Base-by-base conservation (phyloP, 306 rosid genomes). In the Hylodesmum podocarpum region DNA sequence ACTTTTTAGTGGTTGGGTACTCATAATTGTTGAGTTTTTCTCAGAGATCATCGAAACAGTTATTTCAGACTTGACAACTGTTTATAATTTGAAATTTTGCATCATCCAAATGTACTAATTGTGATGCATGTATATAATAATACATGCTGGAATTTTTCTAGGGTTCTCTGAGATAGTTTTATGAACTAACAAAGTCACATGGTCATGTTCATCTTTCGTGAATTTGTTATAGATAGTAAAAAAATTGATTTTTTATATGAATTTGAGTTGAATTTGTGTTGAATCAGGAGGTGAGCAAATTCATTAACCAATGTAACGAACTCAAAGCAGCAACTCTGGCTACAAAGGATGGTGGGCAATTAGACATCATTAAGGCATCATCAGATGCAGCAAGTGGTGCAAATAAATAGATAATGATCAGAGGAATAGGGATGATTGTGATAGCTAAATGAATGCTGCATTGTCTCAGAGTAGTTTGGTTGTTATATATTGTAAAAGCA, bases 301-400 rank as follows among this genome's bases (percentile, higher is more conserved):
- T 95, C 86, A 92, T 95, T 53, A 92, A 92, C 77, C 85, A 89
- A 46, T 89, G 92, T 90, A 95, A 95, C 58, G 98, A 95, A 85
- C 53, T 87, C 44, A 95, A 90, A 87, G 97, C 96, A 0, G 97
- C 96, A 51, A 88, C 96, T 1, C 81, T 84, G 21, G 98, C 98
- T 33, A 80, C 83, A 27, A 92, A 90, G 83, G 97, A 95, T 24
- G 97, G 98, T 18, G 98, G 97, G 53, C 93, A 89, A 54, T 78
- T 95, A 37, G 86, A 84, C 79, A 88, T 95, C 19, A 86, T 92
- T 41, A 92, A 95, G 84, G 36, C 83, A 2, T 59, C 82, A 1
- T 55, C 63, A 9, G 89, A 85, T 41, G 70, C 89, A 3, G 55
- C 80, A 22, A 49, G 16, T 49, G 82, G 73, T 0, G 73, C 83